These are phyloP conservation scores for Diospyros lotus DNA, from an alignment of 148 eudicot species.

Conservation along the genomic window DNA sequence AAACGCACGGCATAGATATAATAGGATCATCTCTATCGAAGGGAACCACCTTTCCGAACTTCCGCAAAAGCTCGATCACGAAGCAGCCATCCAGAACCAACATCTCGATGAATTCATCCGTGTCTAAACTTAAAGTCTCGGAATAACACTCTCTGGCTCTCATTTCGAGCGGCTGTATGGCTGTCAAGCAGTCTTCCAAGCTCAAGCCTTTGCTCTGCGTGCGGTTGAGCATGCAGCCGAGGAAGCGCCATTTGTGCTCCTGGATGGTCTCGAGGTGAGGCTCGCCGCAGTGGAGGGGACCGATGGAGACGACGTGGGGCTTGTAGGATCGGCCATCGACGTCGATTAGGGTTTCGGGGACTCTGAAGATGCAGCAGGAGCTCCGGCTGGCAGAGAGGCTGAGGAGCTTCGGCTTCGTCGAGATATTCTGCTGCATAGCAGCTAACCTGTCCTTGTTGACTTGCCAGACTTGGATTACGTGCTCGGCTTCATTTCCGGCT, in stretches of 20 bases:
- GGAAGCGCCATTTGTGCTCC: constrained; percentile 72
- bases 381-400: constrained; percentile 51
- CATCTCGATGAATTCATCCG: constrained; percentile 50
- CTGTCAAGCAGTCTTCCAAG: constrained; percentile 29
- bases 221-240: constrained; percentile 31
- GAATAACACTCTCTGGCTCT: constrained; percentile 61
- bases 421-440: constrained; percentile 28
- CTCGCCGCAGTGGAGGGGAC: constrained; percentile 61
- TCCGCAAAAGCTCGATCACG: constrained; percentile 63
- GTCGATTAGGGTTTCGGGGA: constrained; percentile 53
- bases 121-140: constrained; percentile 18
- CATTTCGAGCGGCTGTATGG: constrained; percentile 41
- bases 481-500: constrained; percentile 6
- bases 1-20: constrained; percentile 56
- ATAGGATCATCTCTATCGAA: constrained; percentile 62
- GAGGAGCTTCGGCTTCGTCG: constrained; percentile 42
- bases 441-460: constrained; percentile 21
- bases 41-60: constrained; percentile 31
- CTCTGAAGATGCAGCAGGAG: constrained; percentile 68
- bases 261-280: constrained; percentile 55
- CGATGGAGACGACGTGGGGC: constrained; percentile 68
- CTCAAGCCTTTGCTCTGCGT: constrained; percentile 16
- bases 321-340: constrained; percentile 45
- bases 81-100: constrained; percentile 88
- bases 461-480: constrained; percentile 26